Base-by-base conservation (phyloP, 1,139 yeast species). In the Pneumocystis carinii region DNA sequence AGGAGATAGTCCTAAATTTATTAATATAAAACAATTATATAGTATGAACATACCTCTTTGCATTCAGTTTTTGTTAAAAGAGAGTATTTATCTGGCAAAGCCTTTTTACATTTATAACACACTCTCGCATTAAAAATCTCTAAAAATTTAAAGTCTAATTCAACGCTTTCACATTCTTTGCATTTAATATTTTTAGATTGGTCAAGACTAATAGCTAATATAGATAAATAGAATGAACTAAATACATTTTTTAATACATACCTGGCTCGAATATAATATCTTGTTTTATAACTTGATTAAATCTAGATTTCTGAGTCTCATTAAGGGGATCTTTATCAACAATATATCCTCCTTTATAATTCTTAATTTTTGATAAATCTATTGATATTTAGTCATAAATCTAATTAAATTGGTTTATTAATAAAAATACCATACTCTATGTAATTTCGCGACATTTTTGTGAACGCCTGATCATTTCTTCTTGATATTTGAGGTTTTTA, bases 61-160 rank as follows among this genome's bases (percentile, higher is more conserved):
- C 97, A 89, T 74, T 94, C 99, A 0, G 99, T 94, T 74, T 94
- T 94, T 12, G 98, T 94, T 62, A 94, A 75, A 39, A 94, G 74
- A 0, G 97, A 83, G 71, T 90, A 94, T 71, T 92, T 92, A 62
- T 94, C 96, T 0, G 96, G 96, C 36, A 76, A 75, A 63, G 79
- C 79, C 68, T 82, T 83, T 41, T 83, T 83, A 73, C 98, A 92
- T 61, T 80, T 77, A 62, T 86, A 81, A 73, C 99, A 94, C 6
- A 90, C 96, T 14, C 89, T 77, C 35, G 85, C 75, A 39, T 79
- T 77, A 75, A 90, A 94, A 58, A 84, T 82, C 19, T 85, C 81
- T 70, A 77, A 82, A 59, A 90, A 71, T 65, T 87, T 81, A 62
- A 83, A 84, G 71, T 94, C 96, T 63, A 94, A 78, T 68, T 90